Base-by-base conservation (phyloP, 805 yeast species). In the Yarrowia porcina region DNA sequence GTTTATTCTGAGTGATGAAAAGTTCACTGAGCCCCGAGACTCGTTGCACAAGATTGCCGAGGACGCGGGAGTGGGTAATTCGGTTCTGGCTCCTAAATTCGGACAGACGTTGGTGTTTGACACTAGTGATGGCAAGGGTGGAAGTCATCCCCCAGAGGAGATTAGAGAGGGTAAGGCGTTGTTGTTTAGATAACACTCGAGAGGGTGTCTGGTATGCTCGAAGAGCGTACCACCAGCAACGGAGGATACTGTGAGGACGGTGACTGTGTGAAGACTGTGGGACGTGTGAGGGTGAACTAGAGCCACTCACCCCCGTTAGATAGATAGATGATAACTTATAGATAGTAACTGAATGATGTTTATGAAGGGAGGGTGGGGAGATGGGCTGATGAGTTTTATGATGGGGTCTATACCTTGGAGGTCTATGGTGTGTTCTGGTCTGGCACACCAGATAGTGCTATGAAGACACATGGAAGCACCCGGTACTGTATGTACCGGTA, bases 1-100 rank as follows among this genome's bases (percentile, higher is more conserved):
- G 0, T 93, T 91, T 74, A 85, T 90, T 25, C 75, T 93, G 67
- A 88, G 96, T 72, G 88, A 91, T 49, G 98, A 93, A 73, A 88
- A 89, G 63, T 90, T 87, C 67, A 72, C 89, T 36, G 98, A 92
- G 72, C 97, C 97, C 1, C 87, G 88, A 65, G 75, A 79, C 62
- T 74, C 79, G 69, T 73, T 92, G 41, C 81, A 80, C 49, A 73
- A 76, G 49, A 72, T 83, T 57, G 86, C 92, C 0, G 71, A 68
- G 61, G 72, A 67, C n/a, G 68, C 68, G 17, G 75, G 73, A 36
- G 76, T 73, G 61, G 68, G 67, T 0, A 69, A 77, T 38, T 74
- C 76, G 65, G 84, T 80, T 63, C 74, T 78, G 65, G 89, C 82
- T 15, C 97, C 97, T 0, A 86, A 83, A 59, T 83, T 89, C 70